Base-by-base conservation (phyloP, 1,284 basidiomycete species). In the Caloboletus firmus region DNA sequence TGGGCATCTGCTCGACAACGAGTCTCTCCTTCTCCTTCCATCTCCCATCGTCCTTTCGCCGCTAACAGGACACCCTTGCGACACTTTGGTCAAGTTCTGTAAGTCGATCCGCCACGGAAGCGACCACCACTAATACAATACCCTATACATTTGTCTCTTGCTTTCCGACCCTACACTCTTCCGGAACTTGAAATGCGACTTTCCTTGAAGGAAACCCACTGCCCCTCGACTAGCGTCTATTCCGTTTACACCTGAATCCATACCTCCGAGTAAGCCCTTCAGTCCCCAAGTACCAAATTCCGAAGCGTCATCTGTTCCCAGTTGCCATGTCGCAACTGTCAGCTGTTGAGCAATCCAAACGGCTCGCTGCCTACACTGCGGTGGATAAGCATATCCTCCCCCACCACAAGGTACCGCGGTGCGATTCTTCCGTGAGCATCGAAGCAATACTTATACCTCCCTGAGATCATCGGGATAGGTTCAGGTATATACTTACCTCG, bases 331-430 rank as follows among this genome's bases (percentile, higher is more conserved):
- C 59, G 20, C 51, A 70, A 36, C 68, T 75, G 7, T 71, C 72
- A 30, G 65, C 69, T 7, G 77, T 95, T 36, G 92, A 94, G 65
- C 79, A 79, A 44, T 87, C 95, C 22, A 99, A 99, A 76, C 82
- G 85, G 48, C 80, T 97, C 11, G 96, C 97, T 15, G 96, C 95
- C 2, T 97, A 87, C 74, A 91, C 93, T 4, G 96, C 97, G 1
- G 96, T 99, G 2, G 95, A 99, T 71, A 81, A 86, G 52, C 90
- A 98, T 74, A 81, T 99, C 39, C 81, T 81, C 51, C 82, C 87
- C 15, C 80, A 93, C 62, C 89, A 98, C 75, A 87, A 87, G 76
- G 93, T 93, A 63, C 62, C 84, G 45, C 30, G 4, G 18, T 24
- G 24, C n/a, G 11, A 41, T 49, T 41, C 34, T 51, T 53, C 48